Evolutionary conservation across 306 rosid genomes (phyloP).

Genomic region (Prunus persica): DNA sequence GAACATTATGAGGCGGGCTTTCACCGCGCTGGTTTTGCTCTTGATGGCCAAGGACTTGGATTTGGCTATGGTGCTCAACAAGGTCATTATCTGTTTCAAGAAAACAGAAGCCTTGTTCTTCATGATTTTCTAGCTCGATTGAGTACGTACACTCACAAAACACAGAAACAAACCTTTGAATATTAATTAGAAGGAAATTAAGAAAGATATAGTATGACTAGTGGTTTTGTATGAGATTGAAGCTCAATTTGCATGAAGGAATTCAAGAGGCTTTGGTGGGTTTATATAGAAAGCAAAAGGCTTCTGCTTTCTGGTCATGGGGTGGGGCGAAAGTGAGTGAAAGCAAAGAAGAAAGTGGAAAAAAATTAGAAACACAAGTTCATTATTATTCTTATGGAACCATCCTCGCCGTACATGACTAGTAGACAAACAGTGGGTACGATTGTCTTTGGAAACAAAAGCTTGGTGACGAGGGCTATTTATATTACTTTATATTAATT

Average conservation of each 20-base stretch:
- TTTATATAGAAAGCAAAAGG: constrained; percentile 25
- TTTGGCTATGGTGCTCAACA: constrained; percentile 56
- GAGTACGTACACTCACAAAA: background rate
- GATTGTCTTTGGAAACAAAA: background rate
- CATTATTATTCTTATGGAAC: background rate
- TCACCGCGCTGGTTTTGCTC: constrained; percentile 54
- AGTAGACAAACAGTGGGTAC: background rate
- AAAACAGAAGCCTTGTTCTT: constrained; percentile 65
- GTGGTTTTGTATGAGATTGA: background rate
- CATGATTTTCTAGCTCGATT: constrained; percentile 23
- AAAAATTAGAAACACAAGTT: background rate
- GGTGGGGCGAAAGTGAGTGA: background rate
- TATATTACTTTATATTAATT: background rate
- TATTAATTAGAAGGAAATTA: background rate
- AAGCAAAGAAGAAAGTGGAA: background rate
- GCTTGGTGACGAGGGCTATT: background rate
- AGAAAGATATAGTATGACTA: background rate
- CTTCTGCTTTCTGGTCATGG: constrained; percentile 5
- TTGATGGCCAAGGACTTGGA: constrained; percentile 62
- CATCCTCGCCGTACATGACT: constrained; percentile 4
- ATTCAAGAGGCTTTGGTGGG: constrained; percentile 12
- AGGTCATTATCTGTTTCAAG: constrained; percentile 53
- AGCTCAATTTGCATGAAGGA: constrained; percentile 33
- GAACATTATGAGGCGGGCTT: constrained; percentile 69
- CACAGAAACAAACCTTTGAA: background rate